A percentile compares a stretch with the other conserved stretches of the same genome.
Evolutionary conservation across 1,284 basidiomycete genomes (phyloP).

Genomic region (Rhodotorula sp.): DNA sequence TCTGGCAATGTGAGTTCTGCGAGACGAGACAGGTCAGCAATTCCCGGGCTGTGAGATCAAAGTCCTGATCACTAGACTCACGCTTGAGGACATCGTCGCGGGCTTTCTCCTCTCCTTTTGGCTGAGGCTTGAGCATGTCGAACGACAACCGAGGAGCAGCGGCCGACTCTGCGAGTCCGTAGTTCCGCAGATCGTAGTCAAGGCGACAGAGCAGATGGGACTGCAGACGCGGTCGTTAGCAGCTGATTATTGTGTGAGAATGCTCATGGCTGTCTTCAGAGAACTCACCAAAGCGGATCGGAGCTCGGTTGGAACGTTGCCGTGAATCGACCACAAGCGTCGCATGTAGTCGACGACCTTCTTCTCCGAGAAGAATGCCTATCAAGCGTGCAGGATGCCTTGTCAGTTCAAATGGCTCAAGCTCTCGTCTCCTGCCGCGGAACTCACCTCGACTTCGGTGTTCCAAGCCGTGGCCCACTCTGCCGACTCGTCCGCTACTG

Average conservation of each 20-base stretch:
- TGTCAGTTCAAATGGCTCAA: constrained; percentile 8
- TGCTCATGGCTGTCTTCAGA: background rate
- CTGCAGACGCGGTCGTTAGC: background rate
- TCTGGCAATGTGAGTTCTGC: constrained; percentile 42
- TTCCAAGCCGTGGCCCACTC: constrained; percentile 57
- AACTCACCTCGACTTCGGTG: constrained; percentile 55
- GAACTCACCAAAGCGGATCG: constrained; percentile 23
- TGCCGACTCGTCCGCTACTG: constrained; percentile 42
- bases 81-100: constrained; percentile 29
- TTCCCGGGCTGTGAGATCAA: too few relatives aligned
- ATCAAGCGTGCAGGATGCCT: constrained; percentile 23
- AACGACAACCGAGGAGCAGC: constrained; percentile 11
- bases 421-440: too few relatives aligned
- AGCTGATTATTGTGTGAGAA: too few relatives aligned
- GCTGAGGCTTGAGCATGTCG: constrained; percentile 12
- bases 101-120: background rate
- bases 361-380: constrained; percentile 46
- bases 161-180: background rate
- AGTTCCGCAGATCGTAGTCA: constrained; percentile 9
- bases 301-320: constrained; percentile 33
- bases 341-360: constrained; percentile 44
- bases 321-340: constrained; percentile 57
- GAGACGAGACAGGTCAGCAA: background rate
- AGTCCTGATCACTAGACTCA: background rate
- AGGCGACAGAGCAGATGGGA: constrained; percentile 17